phyloP scores from a whole-genome alignment of 1,284 basidiomycete genomes.

The Mycena sp. region DNA sequence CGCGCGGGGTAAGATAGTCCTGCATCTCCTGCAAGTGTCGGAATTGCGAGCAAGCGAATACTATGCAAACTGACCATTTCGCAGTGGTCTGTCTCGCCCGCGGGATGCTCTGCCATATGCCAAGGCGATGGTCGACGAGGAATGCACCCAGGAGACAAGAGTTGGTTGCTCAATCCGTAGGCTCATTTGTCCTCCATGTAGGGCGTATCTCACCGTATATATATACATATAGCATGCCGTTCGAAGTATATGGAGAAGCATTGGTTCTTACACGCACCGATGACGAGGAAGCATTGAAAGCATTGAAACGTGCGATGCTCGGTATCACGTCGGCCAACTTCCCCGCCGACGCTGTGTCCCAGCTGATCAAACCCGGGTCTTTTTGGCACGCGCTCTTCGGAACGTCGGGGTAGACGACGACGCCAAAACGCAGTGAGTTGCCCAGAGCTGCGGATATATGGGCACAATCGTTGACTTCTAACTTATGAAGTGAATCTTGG shows the following conservation, averaged over 20 bases:
- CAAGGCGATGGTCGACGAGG: conserved; percentile 9
- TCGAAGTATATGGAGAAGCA: conserved; percentile 17
- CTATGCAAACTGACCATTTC: neutral
- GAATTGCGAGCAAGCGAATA: neutral
- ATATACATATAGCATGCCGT: conserved; percentile 2
- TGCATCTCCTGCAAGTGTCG: conserved; percentile 2
- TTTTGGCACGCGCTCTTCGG: conserved; percentile 8
- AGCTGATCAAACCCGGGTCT: neutral
- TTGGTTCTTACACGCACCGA: conserved; percentile 13
- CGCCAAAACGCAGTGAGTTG: conserved; percentile 9
- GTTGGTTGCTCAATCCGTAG: conserved; percentile 15
- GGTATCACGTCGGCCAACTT: conserved; percentile 2
- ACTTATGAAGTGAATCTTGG: conserved; percentile 25
- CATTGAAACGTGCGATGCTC: conserved; percentile 12
- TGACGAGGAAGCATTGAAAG: conserved; percentile 13
- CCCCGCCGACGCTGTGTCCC: neutral
- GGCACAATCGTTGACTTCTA: neutral
- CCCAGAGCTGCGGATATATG: no score
- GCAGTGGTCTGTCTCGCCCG: neutral
- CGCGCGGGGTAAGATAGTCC: conserved; percentile 11
- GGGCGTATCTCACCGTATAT: no score
- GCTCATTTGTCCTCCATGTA: no score
- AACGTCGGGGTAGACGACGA: conserved; percentile 9
- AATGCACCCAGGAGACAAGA: neutral
- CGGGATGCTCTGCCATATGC: conserved; percentile 1